These are phyloP conservation scores for Serpula lacrymans DNA, from an alignment of 768 basidiomycete genomes.

Conservation along the genomic window DNA sequence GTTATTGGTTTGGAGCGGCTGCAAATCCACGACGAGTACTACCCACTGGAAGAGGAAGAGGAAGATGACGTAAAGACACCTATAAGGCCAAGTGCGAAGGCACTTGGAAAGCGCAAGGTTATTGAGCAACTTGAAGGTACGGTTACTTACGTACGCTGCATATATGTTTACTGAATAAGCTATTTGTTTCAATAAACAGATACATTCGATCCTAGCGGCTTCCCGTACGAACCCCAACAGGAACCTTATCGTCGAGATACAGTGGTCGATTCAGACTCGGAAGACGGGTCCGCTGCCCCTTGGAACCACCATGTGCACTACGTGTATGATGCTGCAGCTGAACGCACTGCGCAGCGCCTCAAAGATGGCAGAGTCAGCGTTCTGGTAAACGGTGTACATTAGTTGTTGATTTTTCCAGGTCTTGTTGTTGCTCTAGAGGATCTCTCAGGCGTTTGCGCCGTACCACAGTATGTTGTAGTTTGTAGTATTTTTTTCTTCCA, in stretches of 20 bases:
- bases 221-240: conserved; percentile 45
- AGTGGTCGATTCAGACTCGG: conserved; percentile 47
- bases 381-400: conserved; percentile 48
- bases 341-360: conserved; percentile 64
- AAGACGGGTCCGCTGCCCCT: conserved; percentile 33
- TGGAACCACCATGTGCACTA: conserved; percentile 56
- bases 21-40: conserved; percentile 21
- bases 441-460: conserved; percentile 2
- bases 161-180: conserved; percentile 1
- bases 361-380: conserved; percentile 32
- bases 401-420: conserved; percentile 11
- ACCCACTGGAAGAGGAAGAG: conserved; percentile 14
- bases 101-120: conserved; percentile 78
- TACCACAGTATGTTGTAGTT: conserved; percentile 9
- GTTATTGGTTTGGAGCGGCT: conserved; percentile 26
- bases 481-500: conserved; percentile 2
- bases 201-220: conserved; percentile 53
- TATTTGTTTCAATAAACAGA: conserved; percentile 30
- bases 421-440: conserved; percentile 3
- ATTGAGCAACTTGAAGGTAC: conserved; percentile 48
- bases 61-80: conserved; percentile 36
- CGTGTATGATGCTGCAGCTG: conserved; percentile 92
- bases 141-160: conserved; percentile 19
- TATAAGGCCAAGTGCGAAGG: conserved; percentile 78
- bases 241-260: conserved; percentile 30